A percentile compares a stretch with the other conserved stretches of the same genome.
Evolutionary conservation across 2,329 filamentous ascomycete species (phyloP).

Genomic region (Trematosphaeria pertusa): DNA sequence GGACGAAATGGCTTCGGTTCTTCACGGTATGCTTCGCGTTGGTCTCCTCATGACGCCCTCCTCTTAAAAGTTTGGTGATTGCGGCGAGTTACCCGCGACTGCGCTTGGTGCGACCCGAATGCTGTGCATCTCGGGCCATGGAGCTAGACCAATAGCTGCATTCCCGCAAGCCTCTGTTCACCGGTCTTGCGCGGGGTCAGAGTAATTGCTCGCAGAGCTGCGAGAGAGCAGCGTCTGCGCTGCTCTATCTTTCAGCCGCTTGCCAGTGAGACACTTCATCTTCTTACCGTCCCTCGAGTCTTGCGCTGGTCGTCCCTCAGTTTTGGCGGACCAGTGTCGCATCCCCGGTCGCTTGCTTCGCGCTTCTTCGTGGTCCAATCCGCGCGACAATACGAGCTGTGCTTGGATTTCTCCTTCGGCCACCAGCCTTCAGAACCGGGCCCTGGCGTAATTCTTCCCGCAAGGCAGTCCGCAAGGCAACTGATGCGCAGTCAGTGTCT

Average conservation of each 20-base stretch:
- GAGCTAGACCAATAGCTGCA: conserved; percentile 44
- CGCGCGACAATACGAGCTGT: conserved; percentile 27
- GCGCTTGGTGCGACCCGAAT: conserved; percentile 40
- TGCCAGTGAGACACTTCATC: conserved; percentile 32
- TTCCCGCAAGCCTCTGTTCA: conserved; percentile 34
- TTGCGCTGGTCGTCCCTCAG: conserved; percentile 24
- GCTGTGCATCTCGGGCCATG: conserved; percentile 36
- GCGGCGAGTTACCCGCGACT: conserved; percentile 24
- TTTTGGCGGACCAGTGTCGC: conserved; percentile 28
- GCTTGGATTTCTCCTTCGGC: conserved; percentile 26
- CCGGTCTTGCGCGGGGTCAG: conserved; percentile 46
- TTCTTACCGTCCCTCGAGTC: conserved; percentile 40
- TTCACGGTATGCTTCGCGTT: conserved; percentile 17
- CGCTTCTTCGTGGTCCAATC: conserved; percentile 21
- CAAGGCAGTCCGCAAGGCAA: conserved; percentile 36
- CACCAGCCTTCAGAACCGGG: conserved; percentile 30
- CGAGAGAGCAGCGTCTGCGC: neutral
- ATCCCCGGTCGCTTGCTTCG: conserved; percentile 31
- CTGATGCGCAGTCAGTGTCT: conserved; percentile 34
- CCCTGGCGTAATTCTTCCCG: conserved; percentile 25
- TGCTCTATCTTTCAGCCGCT: conserved; percentile 31
- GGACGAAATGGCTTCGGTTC: neutral
- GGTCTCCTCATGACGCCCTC: conserved; percentile 10
- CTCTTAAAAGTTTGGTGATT: conserved; percentile 27
- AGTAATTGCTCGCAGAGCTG: conserved; percentile 31